These are phyloP conservation scores for Pharus latifolius DNA, from an alignment of 176 grass and related monocot species.

Conservation along the genomic window DNA sequence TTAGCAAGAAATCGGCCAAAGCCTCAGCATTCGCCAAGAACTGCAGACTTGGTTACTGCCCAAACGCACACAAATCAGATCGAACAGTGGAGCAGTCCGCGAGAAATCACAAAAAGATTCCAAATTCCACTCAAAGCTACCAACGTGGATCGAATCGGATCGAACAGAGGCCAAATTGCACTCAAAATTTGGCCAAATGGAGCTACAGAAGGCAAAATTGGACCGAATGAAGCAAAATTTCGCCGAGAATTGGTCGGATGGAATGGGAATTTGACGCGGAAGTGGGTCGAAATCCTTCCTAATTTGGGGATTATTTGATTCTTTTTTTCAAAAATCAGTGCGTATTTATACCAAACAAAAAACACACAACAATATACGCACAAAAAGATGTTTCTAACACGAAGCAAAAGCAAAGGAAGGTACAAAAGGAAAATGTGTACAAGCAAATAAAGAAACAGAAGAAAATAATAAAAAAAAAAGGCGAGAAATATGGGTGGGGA, in stretches of 20 bases:
- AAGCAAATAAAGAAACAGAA: not conserved
- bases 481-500: not conserved
- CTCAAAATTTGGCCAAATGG: not conserved
- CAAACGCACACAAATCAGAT: not conserved
- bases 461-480: not conserved
- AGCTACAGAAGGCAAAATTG: not conserved
- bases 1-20: not conserved
- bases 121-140: not conserved
- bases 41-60: not conserved
- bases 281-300: not conserved
- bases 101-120: not conserved
- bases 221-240: not conserved
- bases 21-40: not conserved
- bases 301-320: not conserved
- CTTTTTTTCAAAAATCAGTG: not conserved
- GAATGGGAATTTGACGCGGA: not conserved
- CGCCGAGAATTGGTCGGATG: not conserved
- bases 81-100: not conserved
- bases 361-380: not conserved
- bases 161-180: not conserved
- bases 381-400: not conserved
- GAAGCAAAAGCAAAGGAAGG: not conserved
- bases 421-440: not conserved
- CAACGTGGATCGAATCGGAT: not conserved
- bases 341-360: constrained; percentile 6